A percentile compares a stretch with the other conserved stretches of the same genome.
phyloP scores from a whole-genome alignment of 306 rosid genomes.

The Phaseolus lunatus region DNA sequence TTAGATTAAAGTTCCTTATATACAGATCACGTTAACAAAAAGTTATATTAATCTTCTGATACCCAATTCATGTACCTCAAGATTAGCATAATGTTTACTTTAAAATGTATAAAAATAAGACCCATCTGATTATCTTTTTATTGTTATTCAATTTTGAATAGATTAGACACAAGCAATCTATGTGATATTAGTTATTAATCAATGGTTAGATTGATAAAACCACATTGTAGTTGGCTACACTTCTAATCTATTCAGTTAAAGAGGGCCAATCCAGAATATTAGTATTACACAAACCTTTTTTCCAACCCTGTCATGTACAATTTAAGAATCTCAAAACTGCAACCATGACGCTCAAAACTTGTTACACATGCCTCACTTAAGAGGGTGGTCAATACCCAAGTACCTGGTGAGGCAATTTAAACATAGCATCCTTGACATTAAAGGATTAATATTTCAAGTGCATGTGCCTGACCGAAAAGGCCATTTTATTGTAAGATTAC shows the following conservation, averaged over 20 bases:
- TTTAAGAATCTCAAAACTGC: slow-evolving; percentile 26
- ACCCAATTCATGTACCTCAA: background rate
- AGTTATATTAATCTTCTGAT: background rate
- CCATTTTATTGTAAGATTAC: slow-evolving; percentile 22
- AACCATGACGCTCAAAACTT: slow-evolving; percentile 14
- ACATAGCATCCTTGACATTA: background rate
- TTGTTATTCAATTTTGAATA: background rate
- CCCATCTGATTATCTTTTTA: background rate
- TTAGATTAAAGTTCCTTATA: background rate
- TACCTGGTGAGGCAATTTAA: slow-evolving; percentile 13
- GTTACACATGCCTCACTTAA: background rate
- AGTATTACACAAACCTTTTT: background rate
- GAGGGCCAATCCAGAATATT: background rate
- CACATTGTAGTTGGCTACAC: background rate
- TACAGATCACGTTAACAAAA: background rate
- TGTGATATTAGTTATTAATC: background rate
- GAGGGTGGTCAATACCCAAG: background rate
- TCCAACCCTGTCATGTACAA: background rate
- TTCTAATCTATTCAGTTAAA: background rate
- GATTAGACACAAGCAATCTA: background rate
- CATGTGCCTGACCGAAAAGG: background rate
- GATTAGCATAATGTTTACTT: background rate
- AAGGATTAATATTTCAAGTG: slow-evolving; percentile 12
- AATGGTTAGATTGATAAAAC: background rate
- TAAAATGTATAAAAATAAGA: background rate